A percentile compares a stretch with the other conserved stretches of the same genome.
These are phyloP conservation scores for Podila clonocystis DNA, from an alignment of 192 early-diverging fungal genomes.

Conservation along the genomic window DNA sequence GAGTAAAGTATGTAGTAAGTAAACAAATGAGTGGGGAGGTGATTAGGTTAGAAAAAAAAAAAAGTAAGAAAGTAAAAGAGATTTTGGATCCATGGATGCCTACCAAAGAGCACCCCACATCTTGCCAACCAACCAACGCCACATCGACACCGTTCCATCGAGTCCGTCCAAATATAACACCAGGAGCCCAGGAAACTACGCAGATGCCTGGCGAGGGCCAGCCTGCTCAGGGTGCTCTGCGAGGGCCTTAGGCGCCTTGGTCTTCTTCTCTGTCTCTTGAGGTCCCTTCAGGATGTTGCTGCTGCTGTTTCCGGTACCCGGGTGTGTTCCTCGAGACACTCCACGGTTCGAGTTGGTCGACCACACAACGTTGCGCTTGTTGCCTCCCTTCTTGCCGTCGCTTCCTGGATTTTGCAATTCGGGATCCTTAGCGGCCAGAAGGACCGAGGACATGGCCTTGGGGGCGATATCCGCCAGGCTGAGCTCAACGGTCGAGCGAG, in stretches of 20 bases:
- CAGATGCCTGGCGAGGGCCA: no score
- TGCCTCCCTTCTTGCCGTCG: slow-evolving; percentile 16
- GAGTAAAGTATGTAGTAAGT: background rate
- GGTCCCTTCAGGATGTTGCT: background rate
- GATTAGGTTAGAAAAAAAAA: background rate
- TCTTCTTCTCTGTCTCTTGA: slow-evolving; percentile 1
- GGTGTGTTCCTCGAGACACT: slow-evolving; percentile 15
- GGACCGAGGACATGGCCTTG: background rate
- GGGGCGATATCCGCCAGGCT: slow-evolving; percentile 43
- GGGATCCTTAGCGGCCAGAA: background rate
- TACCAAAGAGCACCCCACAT: no score
- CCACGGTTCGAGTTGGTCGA: slow-evolving; percentile 49
- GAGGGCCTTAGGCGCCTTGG: background rate
- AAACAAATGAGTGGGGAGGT: slow-evolving; percentile 1
- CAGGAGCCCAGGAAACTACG: no score
- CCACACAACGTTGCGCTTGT: slow-evolving; percentile 26
- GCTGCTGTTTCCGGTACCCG: background rate
- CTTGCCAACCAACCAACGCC: no score
- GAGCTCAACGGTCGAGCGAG: slow-evolving; percentile 35
- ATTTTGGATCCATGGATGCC: background rate
- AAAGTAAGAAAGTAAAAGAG: background rate
- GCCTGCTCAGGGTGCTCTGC: background rate
- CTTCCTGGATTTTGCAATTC: background rate
- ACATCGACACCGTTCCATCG: no score
- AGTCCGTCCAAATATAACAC: no score